A percentile compares a stretch with the other conserved stretches of the same genome.
phyloP scores from a whole-genome alignment of 1,284 basidiomycete species.

The Melampsora occidentalis region DNA sequence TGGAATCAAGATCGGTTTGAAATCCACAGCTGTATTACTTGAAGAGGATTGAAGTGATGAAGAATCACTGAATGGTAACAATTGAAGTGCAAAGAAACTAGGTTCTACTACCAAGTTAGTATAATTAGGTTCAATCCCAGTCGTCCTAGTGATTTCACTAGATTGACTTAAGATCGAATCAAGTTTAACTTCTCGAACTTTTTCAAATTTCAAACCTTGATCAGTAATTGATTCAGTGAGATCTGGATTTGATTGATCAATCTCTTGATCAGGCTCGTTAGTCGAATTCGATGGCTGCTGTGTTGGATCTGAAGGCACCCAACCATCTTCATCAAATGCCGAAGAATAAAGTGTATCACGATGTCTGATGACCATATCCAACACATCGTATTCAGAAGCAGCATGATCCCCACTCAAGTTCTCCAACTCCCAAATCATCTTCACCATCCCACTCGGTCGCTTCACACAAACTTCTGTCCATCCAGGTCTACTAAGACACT shows the following conservation, averaged over 20 bases:
- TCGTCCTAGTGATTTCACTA: constrained; percentile 19
- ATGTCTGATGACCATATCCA: constrained; percentile 49
- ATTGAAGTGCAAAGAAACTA: constrained; percentile 77
- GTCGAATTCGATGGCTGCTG: constrained; percentile 37
- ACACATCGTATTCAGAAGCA: constrained; percentile 67
- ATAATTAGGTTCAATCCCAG: constrained; percentile 42
- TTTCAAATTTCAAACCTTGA: constrained; percentile 24
- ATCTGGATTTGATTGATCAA: constrained; percentile 24
- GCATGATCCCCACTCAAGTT: constrained; percentile 72
- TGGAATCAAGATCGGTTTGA: constrained; percentile 55
- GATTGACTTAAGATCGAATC: constrained; percentile 35
- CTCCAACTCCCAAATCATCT: constrained; percentile 81
- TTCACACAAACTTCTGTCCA: constrained; percentile 87
- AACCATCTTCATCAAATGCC: constrained; percentile 35
- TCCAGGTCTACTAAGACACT: constrained; percentile 68
- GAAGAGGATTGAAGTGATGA: not conserved
- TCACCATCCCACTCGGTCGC: constrained; percentile 81
- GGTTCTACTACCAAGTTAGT: constrained; percentile 70
- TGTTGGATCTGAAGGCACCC: constrained; percentile 1
- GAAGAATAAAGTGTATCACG: constrained; percentile 46
- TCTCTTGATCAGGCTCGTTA: constrained; percentile 32
- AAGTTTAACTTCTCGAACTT: constrained; percentile 44
- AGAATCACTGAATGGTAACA: constrained; percentile 34
- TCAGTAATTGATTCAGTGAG: not conserved
- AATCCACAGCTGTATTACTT: constrained; percentile 13